These are phyloP conservation scores for Pouteria glomerata DNA, from an alignment of 148 eudicot species.

Conservation along the genomic window DNA sequence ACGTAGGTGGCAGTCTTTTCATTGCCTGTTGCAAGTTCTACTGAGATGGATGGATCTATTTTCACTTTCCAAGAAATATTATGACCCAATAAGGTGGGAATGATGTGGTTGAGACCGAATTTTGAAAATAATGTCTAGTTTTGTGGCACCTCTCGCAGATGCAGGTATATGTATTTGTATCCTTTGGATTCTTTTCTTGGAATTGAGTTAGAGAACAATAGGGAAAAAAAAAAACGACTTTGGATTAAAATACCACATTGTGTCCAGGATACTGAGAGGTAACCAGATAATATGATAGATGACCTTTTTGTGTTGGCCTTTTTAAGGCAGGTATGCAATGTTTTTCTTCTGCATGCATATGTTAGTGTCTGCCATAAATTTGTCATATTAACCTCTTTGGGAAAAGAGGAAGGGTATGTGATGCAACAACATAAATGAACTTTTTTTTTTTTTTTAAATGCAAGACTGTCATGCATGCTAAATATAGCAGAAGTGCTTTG, in stretches of 20 bases:
- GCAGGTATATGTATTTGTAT: slow-evolving; percentile 1
- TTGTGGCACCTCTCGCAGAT: not conserved
- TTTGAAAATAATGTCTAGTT: slow-evolving; percentile 14
- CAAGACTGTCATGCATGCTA: too few species aligned
- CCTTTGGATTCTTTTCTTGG: too few species aligned
- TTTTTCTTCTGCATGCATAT: not conserved
- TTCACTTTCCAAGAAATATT: not conserved
- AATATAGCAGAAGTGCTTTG: too few species aligned
- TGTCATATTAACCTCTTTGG: not conserved
- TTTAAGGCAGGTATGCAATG: not conserved
- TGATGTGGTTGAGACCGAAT: slow-evolving; percentile 4
- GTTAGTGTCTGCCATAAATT: not conserved
- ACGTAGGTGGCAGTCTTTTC: not conserved
- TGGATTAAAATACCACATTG: too few species aligned
- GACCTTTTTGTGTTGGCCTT: not conserved
- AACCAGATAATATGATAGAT: not conserved
- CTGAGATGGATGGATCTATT: not conserved
- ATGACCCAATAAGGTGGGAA: not conserved
- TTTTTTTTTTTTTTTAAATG: too few species aligned
- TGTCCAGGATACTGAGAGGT: too few species aligned
- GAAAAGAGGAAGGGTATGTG: not conserved
- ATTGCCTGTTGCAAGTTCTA: not conserved
- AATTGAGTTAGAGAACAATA: too few species aligned
- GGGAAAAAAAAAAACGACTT: too few species aligned
- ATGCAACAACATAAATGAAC: too few species aligned